Base-by-base conservation (phyloP, 805 yeast species). In the Ogataea glucozyma region DNA sequence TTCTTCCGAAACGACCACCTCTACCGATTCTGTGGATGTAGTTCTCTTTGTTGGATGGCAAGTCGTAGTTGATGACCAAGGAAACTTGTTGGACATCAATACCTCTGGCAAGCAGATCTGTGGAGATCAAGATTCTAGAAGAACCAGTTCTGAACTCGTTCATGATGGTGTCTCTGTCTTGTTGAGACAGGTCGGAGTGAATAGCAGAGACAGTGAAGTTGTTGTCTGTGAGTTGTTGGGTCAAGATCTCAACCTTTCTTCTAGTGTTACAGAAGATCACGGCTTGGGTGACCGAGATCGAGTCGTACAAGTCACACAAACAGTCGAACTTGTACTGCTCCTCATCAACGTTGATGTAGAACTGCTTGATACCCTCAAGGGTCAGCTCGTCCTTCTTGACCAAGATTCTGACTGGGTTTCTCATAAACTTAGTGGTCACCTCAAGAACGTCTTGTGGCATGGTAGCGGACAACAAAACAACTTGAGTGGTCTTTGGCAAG, bases 71-170 rank as follows among this genome's bases (percentile, higher is more conserved):
- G 61, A 91, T 88, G 47, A 91, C 99, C 54, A 91, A 71, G 10
- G 97, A 90, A 37, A 91, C 97, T 65, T 91, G 98, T 73, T 91
- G 99, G 48, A 91, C 98, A 70, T 91, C 99, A 54, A 91, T 93
- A 64, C 99, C 99, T 70, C 99, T 79, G 38, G 99, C 99, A 84
- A 91, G 86, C 60, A 93, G 85, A 70, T 93, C 99, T 31, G 99
- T 93, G 54, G 97, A 85, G 63, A 93, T 93, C 65, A 93, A 74
- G 38, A 93, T 91, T 65, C 99, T 80, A 41, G 97, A 87, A 54
- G 85, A 80, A 47, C 99, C 99, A 46, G 85, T 75, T 67, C 99
- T 78, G 80, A 93, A 93, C 67, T 90, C 97, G 65, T 81, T 81
- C 99, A 93, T 93, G 57, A 93, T 87, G 58, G 79, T 72, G 69